Evolutionary conservation across 2,329 filamentous ascomycete species (phyloP), one percentile per base, ranked within the genome.

Genomic region (Sarocladiaceae sp.): DNA sequence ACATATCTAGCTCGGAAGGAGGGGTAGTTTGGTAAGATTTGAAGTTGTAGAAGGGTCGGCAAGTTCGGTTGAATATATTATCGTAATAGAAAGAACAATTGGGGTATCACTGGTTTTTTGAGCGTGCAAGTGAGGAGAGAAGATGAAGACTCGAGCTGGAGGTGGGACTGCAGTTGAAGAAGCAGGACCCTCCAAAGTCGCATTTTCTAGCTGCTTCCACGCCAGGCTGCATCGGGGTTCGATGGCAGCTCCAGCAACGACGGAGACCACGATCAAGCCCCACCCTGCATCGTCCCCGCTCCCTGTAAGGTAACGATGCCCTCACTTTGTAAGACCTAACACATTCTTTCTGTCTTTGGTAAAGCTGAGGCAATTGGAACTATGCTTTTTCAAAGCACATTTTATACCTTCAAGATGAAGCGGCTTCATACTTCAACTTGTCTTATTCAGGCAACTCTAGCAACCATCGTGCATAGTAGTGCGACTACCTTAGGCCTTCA

Each of bases 1-100:
- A 71, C 80, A 83, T 84, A 51, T 35, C 33, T 31, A 57, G 53
- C 49, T 56, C 29, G 39, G 51, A 22, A 6, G 56, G 42, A 6
- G 25, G 40, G 17, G 31, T 51, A 50, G 47, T 18, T 31, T 20
- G 8, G 17, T 3, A n/a, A 28, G 22, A n/a, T 23, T 18, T 36
- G 36, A 28, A 47, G 25, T 46, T 31, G 20, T 40, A 8, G 17
- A 23, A 20, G 15, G 18, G 8, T 10, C 17, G 15, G 12, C 4
- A 40, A 40, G 11, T 40, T 22, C 7, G 20, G 3, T 44, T 44
- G 22, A 28, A n/a, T 15, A 15, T 3, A 4, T 6, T 23, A 36
- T 10, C 22, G 13, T n/a, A 25, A n/a, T 22, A 20, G 20, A 42
- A 23, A 26, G 15, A n/a, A 22, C 22, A 20, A 15, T 25, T 18